Evolutionary conservation across 495 filamentous ascomycete species (phyloP), one percentile per base, ranked within the genome.

Genomic region (Neurospora tetrasperma): DNA sequence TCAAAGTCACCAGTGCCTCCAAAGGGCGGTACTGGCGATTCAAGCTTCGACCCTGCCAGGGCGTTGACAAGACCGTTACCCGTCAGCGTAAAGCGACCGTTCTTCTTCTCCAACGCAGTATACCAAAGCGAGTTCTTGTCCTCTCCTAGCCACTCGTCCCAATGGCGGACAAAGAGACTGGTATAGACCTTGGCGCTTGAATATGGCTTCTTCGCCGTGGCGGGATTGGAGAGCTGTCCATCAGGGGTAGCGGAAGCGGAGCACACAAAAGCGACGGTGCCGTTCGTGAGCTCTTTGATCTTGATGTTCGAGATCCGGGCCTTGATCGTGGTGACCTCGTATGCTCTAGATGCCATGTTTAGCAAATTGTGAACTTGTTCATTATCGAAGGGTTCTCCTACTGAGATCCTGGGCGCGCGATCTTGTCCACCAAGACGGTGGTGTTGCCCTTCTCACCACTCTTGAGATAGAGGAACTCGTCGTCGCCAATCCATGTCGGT

Each of bases 281-380:
- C 88, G 2, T 89, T 82, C 6, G 88, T 83, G 23, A 94, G 81
- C 20, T 83, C 77, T 41, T 86, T 89, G 42, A 91, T 79, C 75
- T 94, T 97, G 62, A 97, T 80, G 76, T 94, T 91, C n/a, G 86
- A 90, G 4, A 95, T 85, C 0, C 89, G 84, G 5, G 87, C 93
- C 41, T 89, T 84, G 73, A 97, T 88, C 1, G 83, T 86, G 0
- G 87, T 88, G 10, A 87, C 73, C 16, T 89, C 90, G 10, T 88
- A 86, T 59, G 27, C 85, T 90, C 74, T 79, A 27, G 31, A 59
- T 71, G 18, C 12, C 44, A 43, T 48, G 27, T 35, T 66, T 9
- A 66, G 54, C 54, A 35, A 66, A 9, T 3, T 18, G 3, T 35
- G 54, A 4, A 1, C 54, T 27, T 35, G 10, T 35, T 38, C 54